Conservation (phyloP, 495 filamentous ascomycete species). For the Entonaema liquescens region DNA sequence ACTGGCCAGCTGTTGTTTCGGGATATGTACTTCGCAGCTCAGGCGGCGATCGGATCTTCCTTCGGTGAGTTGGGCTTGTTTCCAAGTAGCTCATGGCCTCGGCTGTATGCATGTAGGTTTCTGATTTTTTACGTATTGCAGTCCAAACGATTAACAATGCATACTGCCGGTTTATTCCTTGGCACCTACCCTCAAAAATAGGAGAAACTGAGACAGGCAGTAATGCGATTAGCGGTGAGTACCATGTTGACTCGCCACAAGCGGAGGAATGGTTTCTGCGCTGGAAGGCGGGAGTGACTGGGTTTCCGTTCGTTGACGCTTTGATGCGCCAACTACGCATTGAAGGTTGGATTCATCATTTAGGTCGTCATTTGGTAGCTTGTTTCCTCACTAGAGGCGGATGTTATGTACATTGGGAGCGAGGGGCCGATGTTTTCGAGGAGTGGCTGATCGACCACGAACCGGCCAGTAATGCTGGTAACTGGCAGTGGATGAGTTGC, state of each 20-base stretch:
- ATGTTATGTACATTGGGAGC: slow-evolving; percentile 77
- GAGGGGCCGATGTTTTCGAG: slow-evolving; percentile 77
- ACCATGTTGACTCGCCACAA: slow-evolving; percentile 62
- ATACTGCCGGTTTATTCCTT: slow-evolving; percentile 71
- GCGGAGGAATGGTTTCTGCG: slow-evolving; percentile 70
- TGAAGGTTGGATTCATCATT: slow-evolving; percentile 80
- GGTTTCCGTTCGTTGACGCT: slow-evolving; percentile 79
- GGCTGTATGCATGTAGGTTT: not conserved
- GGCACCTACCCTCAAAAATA: slow-evolving; percentile 70
- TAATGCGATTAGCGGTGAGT: slow-evolving; percentile 55
- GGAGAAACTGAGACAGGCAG: slow-evolving; percentile 46
- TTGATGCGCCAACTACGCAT: slow-evolving; percentile 74
- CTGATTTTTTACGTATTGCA: not conserved
- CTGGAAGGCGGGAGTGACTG: slow-evolving; percentile 71
- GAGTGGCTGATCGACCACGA: slow-evolving; percentile 78
- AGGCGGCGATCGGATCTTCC: slow-evolving; percentile 66
- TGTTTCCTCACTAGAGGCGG: slow-evolving; percentile 78
- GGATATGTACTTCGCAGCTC: slow-evolving; percentile 81
- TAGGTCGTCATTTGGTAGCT: slow-evolving; percentile 74
- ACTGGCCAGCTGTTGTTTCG: slow-evolving; percentile 75
- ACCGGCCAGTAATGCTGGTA: slow-evolving; percentile 71
- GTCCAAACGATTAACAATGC: slow-evolving; percentile 65
- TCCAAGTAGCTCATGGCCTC: not conserved
- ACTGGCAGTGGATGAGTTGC: slow-evolving; percentile 81
- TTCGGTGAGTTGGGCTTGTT: slow-evolving; percentile 49